phyloP scores from a whole-genome alignment of 2,329 filamentous ascomycete genomes.

The Graphiopsis chlorocephala region DNA sequence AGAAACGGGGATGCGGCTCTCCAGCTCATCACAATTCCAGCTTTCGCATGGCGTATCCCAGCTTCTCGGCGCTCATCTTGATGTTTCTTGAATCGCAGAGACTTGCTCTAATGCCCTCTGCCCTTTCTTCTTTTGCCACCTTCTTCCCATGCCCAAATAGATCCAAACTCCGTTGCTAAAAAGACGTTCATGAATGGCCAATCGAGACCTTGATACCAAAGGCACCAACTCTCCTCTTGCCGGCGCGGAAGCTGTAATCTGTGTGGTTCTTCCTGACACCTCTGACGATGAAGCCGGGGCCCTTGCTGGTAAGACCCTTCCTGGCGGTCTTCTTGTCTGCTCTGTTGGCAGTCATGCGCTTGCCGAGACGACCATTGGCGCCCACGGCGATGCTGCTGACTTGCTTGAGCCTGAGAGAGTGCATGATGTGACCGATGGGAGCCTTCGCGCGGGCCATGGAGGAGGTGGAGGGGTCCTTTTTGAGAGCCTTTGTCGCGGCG shows the following conservation, averaged over 20 bases:
- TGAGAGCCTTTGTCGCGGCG: slow-evolving; percentile 18
- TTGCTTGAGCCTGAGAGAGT: slow-evolving; percentile 27
- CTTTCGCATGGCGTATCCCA: not conserved
- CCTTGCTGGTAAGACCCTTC: slow-evolving; percentile 30
- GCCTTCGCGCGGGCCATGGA: slow-evolving; percentile 24
- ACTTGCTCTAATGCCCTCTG: not conserved
- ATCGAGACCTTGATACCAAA: slow-evolving; percentile 31
- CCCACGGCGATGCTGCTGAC: slow-evolving; percentile 30
- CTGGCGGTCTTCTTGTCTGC: slow-evolving; percentile 30
- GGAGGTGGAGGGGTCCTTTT: slow-evolving; percentile 18
- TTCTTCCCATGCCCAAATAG: not conserved
- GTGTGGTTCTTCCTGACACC: slow-evolving; percentile 31
- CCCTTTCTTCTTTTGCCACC: not conserved
- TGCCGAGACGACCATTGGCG: slow-evolving; percentile 34
- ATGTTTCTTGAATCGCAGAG: not conserved
- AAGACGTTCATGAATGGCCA: slow-evolving; percentile 25
- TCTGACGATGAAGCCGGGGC: slow-evolving; percentile 28
- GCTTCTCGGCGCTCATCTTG: not conserved
- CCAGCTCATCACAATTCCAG: not conserved
- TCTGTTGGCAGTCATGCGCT: slow-evolving; percentile 35
- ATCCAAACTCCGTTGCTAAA: slow-evolving; percentile 15
- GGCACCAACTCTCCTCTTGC: slow-evolving; percentile 33
- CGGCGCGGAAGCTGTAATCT: slow-evolving; percentile 24
- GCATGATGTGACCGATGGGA: slow-evolving; percentile 24
- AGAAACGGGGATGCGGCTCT: not conserved